Percentiles rank a stretch among this genome's conserved stretches.
These are phyloP conservation scores for Hawksworthiomyces lignivorus DNA, from an alignment of 2,329 filamentous ascomycete species.

Conservation along the genomic window DNA sequence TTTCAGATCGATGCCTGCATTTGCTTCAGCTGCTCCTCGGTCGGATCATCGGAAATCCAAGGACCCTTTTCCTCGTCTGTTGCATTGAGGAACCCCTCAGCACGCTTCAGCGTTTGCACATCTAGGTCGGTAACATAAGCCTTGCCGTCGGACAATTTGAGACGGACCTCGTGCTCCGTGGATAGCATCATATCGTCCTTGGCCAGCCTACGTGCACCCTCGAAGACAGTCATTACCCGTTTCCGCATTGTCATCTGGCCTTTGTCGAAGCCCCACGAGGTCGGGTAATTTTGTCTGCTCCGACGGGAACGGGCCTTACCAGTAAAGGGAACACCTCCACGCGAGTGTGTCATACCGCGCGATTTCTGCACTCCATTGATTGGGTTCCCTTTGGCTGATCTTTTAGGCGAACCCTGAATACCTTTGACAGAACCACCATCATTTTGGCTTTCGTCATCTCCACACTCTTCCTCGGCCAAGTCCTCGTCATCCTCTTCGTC, in stretches of 20 bases:
- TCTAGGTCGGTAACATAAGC: constrained; percentile 90
- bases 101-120: constrained; percentile 78
- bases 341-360: constrained; percentile 69
- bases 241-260: constrained; percentile 99
- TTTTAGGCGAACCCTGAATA: constrained; percentile 34
- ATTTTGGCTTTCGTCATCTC: constrained; percentile 42
- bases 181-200: constrained; percentile 99
- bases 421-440: constrained; percentile 22
- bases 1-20: constrained; percentile 29
- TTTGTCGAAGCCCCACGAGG: constrained; percentile 85
- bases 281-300: constrained; percentile 87
- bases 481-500: constrained; percentile 38
- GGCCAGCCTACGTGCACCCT: constrained; percentile 78
- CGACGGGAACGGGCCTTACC: constrained; percentile 64
- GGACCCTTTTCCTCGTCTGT: constrained; percentile 81
- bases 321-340: constrained; percentile 56
- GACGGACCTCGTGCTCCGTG: constrained; percentile 85
- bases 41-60: constrained; percentile 70
- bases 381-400: constrained; percentile 50
- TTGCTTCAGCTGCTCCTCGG: constrained; percentile 50
- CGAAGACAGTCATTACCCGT: constrained; percentile 87
- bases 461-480: constrained; percentile 51
- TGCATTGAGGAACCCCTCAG: constrained; percentile 73
- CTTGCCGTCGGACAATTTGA: constrained; percentile 67
- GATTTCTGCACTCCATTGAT: constrained; percentile 55